A percentile compares a stretch with the other conserved stretches of the same genome.
phyloP scores from a whole-genome alignment of 495 filamentous ascomycete genomes.

The Lophiotrema nucula region DNA sequence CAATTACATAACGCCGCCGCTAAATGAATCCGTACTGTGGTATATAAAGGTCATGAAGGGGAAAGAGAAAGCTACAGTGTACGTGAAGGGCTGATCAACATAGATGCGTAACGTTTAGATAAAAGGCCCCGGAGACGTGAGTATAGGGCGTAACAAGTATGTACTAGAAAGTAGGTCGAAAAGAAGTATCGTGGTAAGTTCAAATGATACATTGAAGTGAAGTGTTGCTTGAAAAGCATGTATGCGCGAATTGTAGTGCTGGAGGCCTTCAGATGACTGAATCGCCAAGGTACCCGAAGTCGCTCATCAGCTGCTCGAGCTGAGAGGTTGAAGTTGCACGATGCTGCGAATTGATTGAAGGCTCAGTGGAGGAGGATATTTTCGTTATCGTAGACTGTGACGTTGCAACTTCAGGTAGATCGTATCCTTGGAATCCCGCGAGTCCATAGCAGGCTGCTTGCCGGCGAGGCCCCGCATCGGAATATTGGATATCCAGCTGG shows the following conservation, averaged over 20 bases:
- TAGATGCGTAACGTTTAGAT: not conserved
- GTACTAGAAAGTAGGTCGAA: not conserved
- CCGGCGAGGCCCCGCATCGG: constrained; percentile 9
- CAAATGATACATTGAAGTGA: not conserved
- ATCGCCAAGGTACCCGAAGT: constrained; percentile 31
- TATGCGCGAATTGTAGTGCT: no score
- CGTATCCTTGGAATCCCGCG: constrained; percentile 27
- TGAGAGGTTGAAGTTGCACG: constrained; percentile 12
- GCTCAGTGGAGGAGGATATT: not conserved
- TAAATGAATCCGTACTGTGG: not conserved
- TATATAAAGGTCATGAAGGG: not conserved
- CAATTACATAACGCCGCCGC: not conserved
- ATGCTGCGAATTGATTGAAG: not conserved
- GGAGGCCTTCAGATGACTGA: constrained; percentile 3
- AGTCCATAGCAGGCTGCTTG: constrained; percentile 23
- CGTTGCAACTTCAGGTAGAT: constrained; percentile 23
- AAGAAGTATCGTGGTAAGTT: not conserved
- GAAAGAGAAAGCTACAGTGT: not conserved
- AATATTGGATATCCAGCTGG: constrained; percentile 9
- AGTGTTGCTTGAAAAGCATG: no score
- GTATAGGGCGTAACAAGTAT: not conserved
- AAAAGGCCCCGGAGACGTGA: not conserved
- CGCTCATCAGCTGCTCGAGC: constrained; percentile 28
- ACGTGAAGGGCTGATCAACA: not conserved
- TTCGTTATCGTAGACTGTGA: constrained; percentile 25